Conservation (phyloP, 2,329 filamentous ascomycete genomes). For the Sphaerulina musiva region DNA sequence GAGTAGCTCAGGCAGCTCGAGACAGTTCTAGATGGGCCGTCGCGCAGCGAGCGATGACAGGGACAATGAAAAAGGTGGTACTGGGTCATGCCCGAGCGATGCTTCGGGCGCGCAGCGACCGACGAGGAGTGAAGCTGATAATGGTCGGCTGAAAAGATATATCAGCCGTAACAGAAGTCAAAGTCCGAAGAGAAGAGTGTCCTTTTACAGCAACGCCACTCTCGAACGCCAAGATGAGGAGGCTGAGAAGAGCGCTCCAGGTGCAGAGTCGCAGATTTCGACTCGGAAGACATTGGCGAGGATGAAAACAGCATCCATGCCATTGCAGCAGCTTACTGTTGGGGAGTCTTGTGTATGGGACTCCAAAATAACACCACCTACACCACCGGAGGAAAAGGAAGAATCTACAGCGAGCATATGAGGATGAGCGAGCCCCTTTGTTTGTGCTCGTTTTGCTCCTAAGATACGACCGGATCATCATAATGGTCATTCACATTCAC, state of each 20-base stretch:
- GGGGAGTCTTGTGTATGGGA: constrained; percentile 6
- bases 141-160: not conserved
- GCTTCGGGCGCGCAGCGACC: not conserved
- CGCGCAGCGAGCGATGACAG: constrained; percentile 1
- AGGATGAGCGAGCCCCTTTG: not conserved
- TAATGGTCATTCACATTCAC: too few relatives aligned
- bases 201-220: not conserved
- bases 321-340: constrained; percentile 1
- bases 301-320: not conserved
- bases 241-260: not conserved
- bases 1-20: constrained; percentile 6
- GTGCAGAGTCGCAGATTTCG: not conserved
- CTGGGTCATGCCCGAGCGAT: not conserved
- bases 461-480: too few relatives aligned
- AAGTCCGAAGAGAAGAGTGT: not conserved
- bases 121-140: not conserved
- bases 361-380: not conserved
- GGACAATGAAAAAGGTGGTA: not conserved
- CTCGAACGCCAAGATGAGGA: not conserved
- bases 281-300: not conserved
- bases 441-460: not conserved
- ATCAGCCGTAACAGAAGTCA: not conserved
- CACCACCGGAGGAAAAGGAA: not conserved
- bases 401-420: not conserved
- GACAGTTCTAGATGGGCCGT: constrained; percentile 11